phyloP scores from a whole-genome alignment of 495 filamentous ascomycete species.

The Tuber aestivum region DNA sequence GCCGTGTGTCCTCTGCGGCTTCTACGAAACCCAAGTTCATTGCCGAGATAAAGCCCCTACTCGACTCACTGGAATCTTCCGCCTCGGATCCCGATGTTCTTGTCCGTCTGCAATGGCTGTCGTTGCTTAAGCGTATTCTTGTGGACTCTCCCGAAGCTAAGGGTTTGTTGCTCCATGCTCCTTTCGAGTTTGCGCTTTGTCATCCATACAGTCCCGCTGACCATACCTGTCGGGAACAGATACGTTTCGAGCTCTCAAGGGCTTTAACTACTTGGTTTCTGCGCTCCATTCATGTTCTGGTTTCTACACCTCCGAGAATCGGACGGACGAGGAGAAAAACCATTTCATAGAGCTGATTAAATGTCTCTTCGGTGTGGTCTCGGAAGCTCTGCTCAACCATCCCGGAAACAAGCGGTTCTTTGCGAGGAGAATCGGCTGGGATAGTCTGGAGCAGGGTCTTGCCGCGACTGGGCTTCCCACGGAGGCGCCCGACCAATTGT shows the following conservation, averaged over 20 bases:
- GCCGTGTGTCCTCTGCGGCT: constrained; percentile 40
- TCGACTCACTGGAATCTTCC: constrained; percentile 41
- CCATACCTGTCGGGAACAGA: constrained; percentile 54
- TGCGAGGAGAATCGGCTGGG: constrained; percentile 66
- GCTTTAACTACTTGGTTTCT: constrained; percentile 69
- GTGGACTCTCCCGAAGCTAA: constrained; percentile 42
- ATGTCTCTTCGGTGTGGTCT: constrained; percentile 62
- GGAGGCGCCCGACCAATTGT: constrained; percentile 65
- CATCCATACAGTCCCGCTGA: constrained; percentile 19
- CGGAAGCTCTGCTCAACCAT: constrained; percentile 71
- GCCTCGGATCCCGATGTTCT: constrained; percentile 38
- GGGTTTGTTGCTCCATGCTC: constrained; percentile 27
- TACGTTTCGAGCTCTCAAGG: constrained; percentile 72
- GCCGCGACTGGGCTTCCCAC: constrained; percentile 55
- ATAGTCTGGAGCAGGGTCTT: constrained; percentile 63
- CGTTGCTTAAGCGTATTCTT: constrained; percentile 40
- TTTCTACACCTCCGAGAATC: constrained; percentile 61
- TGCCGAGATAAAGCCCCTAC: constrained; percentile 42
- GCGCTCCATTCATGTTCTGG: constrained; percentile 63
- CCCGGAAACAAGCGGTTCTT: constrained; percentile 85
- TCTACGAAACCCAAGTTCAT: constrained; percentile 37
- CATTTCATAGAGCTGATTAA: constrained; percentile 64
- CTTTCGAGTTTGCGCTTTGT: not conserved
- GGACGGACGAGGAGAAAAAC: constrained; percentile 55
- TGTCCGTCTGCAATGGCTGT: constrained; percentile 41